These are phyloP conservation scores for Acer campestre DNA, from an alignment of 345 rosid species.

Conservation along the genomic window DNA sequence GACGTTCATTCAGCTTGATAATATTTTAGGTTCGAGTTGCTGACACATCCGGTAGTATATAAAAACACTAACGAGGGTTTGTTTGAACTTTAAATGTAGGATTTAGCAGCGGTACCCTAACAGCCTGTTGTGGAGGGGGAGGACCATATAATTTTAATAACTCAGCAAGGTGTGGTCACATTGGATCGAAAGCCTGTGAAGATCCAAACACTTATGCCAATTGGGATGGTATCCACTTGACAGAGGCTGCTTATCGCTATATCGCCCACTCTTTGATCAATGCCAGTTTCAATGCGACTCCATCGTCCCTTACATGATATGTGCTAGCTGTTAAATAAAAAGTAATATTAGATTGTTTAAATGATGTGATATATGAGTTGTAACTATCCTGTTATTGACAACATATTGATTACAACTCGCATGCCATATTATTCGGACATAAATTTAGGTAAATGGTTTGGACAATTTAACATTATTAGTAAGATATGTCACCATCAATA, in stretches of 20 bases:
- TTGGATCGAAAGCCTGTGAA: conserved; percentile 48
- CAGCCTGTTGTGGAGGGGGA: conserved; percentile 72
- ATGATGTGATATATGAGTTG: no score
- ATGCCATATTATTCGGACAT: no score
- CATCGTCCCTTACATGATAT: conserved; percentile 11
- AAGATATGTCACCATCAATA: no score
- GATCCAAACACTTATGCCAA: conserved; percentile 49
- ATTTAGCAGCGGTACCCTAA: conserved; percentile 36
- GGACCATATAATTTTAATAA: conserved; percentile 63
- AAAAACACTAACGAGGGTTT: neutral
- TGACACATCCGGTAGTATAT: no score
- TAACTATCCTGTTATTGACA: no score
- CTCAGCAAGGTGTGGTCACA: conserved; percentile 53
- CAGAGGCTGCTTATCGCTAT: conserved; percentile 65
- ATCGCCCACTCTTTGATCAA: conserved; percentile 46
- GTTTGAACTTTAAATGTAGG: conserved; percentile 31
- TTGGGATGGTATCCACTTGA: conserved; percentile 80
- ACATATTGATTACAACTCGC: no score
- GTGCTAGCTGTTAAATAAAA: no score
- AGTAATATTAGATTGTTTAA: no score
- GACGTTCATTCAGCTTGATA: no score
- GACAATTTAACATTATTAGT: no score
- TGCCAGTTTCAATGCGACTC: conserved; percentile 27
- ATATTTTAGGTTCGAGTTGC: no score
- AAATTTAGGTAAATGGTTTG: no score